These are phyloP conservation scores for Quercus bicolor DNA, from an alignment of 306 rosid genomes.

Conservation along the genomic window DNA sequence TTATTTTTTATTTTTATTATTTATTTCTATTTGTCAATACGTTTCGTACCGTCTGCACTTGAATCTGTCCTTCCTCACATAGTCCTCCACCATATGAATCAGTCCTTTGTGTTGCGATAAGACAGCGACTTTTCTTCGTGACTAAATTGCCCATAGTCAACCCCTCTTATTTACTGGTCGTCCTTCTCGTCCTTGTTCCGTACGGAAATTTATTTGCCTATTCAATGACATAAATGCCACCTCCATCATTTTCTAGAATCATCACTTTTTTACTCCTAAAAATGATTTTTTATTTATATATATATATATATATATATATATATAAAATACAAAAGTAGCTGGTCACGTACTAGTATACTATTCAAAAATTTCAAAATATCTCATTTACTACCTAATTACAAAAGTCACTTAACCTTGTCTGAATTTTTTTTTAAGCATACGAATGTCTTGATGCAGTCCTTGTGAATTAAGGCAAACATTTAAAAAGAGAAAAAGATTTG, in stretches of 20 bases:
- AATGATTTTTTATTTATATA: too few relatives aligned
- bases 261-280: too few relatives aligned
- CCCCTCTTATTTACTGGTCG: neutral
- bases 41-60: constrained; percentile 79
- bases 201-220: constrained; percentile 18
- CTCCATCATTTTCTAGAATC: neutral
- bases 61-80: constrained; percentile 95
- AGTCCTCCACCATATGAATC: constrained; percentile 74
- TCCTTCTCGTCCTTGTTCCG: constrained; percentile 65
- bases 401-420: too few relatives aligned
- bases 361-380: too few relatives aligned
- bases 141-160: constrained; percentile 29
- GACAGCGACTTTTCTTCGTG: neutral
- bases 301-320: too few relatives aligned
- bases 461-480: too few relatives aligned
- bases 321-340: too few relatives aligned
- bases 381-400: too few relatives aligned
- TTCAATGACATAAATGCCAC: constrained; percentile 16
- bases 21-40: neutral
- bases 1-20: neutral
- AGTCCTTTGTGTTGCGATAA: constrained; percentile 16
- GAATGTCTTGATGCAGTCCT: too few relatives aligned
- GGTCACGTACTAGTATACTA: too few relatives aligned
- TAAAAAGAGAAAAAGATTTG: too few relatives aligned
- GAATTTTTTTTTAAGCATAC: too few relatives aligned